Percentiles rank a stretch among this genome's conserved stretches.
Conservation (phyloP, 805 yeast species). For the Candida germanica region DNA sequence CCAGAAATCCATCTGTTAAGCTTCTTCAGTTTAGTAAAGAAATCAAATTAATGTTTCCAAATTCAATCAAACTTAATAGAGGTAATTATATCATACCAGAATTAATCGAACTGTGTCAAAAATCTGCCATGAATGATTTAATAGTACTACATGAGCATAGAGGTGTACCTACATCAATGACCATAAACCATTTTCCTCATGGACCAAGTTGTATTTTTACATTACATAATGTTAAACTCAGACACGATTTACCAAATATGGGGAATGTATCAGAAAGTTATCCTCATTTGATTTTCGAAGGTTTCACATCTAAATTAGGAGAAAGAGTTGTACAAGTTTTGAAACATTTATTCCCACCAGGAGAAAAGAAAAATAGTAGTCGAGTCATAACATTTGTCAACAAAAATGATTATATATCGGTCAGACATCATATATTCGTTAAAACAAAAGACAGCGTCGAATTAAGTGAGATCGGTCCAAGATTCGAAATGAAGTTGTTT, state of each 20-base stretch:
- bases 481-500: constrained; percentile 93
- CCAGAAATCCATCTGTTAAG: constrained; percentile 84
- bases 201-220: constrained; percentile 97
- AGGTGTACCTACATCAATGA: constrained; percentile 94
- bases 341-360: constrained; percentile 93
- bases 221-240: constrained; percentile 85
- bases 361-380: constrained; percentile 86
- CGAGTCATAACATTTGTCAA: constrained; percentile 93
- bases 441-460: constrained; percentile 86
- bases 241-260: constrained; percentile 84
- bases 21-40: constrained; percentile 92
- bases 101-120: constrained; percentile 76
- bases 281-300: constrained; percentile 92
- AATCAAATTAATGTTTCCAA: constrained; percentile 83
- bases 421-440: constrained; percentile 93
- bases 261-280: constrained; percentile 90
- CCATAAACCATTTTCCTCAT: constrained; percentile 93
- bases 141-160: constrained; percentile 91
- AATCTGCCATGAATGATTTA: constrained; percentile 79
- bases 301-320: constrained; percentile 79
- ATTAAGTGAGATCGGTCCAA: constrained; percentile 95
- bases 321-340: constrained; percentile 74
- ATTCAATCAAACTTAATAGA: constrained; percentile 83
- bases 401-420: constrained; percentile 86
- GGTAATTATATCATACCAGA: constrained; percentile 89